These are phyloP conservation scores for Stromatinia cepivora DNA, from an alignment of 2,329 filamentous ascomycete genomes.

Conservation along the genomic window DNA sequence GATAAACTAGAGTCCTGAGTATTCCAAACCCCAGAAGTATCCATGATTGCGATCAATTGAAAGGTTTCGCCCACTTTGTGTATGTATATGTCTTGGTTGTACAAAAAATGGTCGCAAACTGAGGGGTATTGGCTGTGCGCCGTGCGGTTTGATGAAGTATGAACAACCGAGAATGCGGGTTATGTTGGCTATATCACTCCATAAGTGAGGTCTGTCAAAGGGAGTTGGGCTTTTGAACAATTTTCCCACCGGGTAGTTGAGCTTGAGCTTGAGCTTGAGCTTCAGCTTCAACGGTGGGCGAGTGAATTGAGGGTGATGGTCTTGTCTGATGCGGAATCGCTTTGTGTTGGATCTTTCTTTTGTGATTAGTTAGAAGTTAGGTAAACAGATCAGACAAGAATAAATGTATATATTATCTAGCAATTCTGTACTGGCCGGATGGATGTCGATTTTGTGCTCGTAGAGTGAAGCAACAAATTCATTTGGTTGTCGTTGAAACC, in stretches of 20 bases:
- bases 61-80: background rate
- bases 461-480: background rate
- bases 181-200: conserved; percentile 2
- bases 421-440: background rate
- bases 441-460: background rate
- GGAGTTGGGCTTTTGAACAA: background rate
- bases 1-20: conserved; percentile 57
- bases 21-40: conserved; percentile 49
- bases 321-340: background rate
- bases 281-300: background rate
- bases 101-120: conserved; percentile 11
- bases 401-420: background rate
- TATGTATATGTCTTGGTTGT: background rate
- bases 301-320: background rate
- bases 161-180: conserved; percentile 1
- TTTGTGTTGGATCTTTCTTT: background rate
- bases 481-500: conserved; percentile 3
- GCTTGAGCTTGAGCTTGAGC: background rate
- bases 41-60: conserved; percentile 35
- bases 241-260: background rate
- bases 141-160: background rate
- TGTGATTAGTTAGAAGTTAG: too few species aligned
- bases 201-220: background rate
- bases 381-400: background rate
- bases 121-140: conserved; percentile 19